Evolutionary conservation across 495 filamentous ascomycete species (phyloP), one percentile per base, ranked within the genome.

Genomic region (Aspergillus mulundensis): DNA sequence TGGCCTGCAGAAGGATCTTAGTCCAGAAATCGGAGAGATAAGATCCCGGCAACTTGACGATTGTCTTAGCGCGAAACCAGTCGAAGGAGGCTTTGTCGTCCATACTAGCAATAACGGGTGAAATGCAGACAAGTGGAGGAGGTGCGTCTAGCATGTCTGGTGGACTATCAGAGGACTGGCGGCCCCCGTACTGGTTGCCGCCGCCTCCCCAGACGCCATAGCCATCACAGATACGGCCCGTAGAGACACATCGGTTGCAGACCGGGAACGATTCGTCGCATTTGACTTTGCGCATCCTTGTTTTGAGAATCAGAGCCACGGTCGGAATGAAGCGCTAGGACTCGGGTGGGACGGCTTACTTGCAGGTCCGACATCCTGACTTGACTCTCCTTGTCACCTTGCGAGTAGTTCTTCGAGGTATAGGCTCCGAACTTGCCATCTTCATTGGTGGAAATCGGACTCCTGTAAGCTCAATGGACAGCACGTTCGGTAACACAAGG

Each of bases 1-100:
- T 83, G 57, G 82, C 82, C 62, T 84, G 81, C 32, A 86, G 66
- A 11, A 88, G 55, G 39, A 74, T 28, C 14, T 68, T 71, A 12
- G 62, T 78, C 85, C 84, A 88, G 56, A 87, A 84, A 7, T 77
- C 79, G 4, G 82, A 84, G 49, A 77, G 71, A 49, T 85, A 87
- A 61, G 83, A 82, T 2, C 84, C 84, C 0, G 83, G 79, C 28
- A 88, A 69, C 56, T 85, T 82, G 47, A 66, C 76, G 0, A 80
- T 75, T 0, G 82, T 85, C 36, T 77, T 78, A 28, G 75, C 72
- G 36, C 76, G 75, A 56, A 87, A 86, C 44, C 84, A 71, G 59
- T 85, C 77, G 53, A 87, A 86, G 54, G 77, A 84, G 5, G 71
- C 68, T 49, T 75, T 74, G 58, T 88, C 84, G 28, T 60, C 50